Evolutionary conservation across 2,329 filamentous ascomycete genomes (phyloP).

Genomic region (Myriosclerotinia duriaeana): DNA sequence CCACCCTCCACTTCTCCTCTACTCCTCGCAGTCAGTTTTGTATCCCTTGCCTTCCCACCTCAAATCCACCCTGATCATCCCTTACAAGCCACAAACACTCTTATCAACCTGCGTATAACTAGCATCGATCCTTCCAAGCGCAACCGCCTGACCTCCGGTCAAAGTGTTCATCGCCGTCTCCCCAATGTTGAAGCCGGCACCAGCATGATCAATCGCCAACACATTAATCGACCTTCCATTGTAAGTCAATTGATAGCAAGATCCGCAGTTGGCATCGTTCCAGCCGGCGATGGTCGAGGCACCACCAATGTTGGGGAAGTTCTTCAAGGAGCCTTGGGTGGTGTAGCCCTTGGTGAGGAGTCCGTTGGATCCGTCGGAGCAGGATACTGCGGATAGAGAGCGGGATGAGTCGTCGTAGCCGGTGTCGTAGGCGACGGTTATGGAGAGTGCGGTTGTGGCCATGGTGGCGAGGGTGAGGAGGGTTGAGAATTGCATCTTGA

Average conservation of each 20-base stretch:
- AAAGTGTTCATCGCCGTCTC: slow-evolving; percentile 55
- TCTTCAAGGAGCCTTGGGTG: slow-evolving; percentile 51
- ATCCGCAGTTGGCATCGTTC: slow-evolving; percentile 57
- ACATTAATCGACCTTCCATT: slow-evolving; percentile 53
- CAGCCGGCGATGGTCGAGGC: slow-evolving; percentile 52
- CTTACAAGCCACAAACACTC: slow-evolving; percentile 47
- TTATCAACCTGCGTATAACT: slow-evolving; percentile 46
- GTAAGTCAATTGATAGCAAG: slow-evolving; percentile 58
- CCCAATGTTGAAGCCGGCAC: slow-evolving; percentile 56
- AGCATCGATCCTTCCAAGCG: slow-evolving; percentile 55
- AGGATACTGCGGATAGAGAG: slow-evolving; percentile 58
- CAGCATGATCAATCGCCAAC: slow-evolving; percentile 55
- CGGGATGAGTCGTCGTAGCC: slow-evolving; percentile 64
- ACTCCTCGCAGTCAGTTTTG: too few relatives aligned
- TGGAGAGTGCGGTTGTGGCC: slow-evolving; percentile 24
- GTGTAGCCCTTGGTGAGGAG: slow-evolving; percentile 56
- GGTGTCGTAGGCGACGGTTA: slow-evolving; percentile 66
- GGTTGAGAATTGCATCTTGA: not conserved
- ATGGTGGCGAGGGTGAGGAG: not conserved
- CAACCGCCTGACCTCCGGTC: slow-evolving; percentile 51
- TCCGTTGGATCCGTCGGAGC: slow-evolving; percentile 67
- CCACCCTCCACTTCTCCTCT: too few relatives aligned
- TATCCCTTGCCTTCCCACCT: too few relatives aligned
- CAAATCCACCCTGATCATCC: too few relatives aligned
- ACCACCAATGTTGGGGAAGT: slow-evolving; percentile 58